Evolutionary conservation across 169 alveolate genomes (phyloP).

Genomic region (Perkinsus chesapeaki): DNA sequence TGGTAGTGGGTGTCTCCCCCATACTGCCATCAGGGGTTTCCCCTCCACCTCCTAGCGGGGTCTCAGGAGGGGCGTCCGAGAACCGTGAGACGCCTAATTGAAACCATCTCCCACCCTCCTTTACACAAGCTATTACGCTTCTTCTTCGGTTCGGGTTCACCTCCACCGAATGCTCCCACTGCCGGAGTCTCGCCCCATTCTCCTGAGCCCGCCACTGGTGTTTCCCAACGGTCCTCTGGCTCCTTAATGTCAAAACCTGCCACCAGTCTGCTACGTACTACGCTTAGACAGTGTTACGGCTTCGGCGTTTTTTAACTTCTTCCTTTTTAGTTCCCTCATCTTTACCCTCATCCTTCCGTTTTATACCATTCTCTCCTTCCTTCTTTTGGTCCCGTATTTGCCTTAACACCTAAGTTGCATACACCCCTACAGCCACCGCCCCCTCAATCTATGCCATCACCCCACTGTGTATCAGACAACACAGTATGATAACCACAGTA

Average conservation of each 20-base stretch:
- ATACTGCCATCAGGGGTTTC: constrained; percentile 27
- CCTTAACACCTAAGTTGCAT: constrained; percentile 1
- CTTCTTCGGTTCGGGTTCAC: not conserved
- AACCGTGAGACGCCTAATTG: constrained; percentile 21
- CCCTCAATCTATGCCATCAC: no score
- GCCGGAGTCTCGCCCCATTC: constrained; percentile 46
- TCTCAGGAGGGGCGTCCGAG: constrained; percentile 41
- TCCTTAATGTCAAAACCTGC: not conserved
- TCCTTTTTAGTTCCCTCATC: constrained; percentile 15
- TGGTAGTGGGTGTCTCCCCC: not conserved
- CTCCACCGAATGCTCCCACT: not conserved
- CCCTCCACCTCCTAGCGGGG: constrained; percentile 18
- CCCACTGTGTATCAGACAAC: no score
- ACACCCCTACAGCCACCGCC: no score
- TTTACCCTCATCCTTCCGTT: constrained; percentile 8
- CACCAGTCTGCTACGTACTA: not conserved
- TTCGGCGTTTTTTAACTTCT: constrained; percentile 26
- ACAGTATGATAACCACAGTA: no score
- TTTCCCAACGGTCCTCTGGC: not conserved
- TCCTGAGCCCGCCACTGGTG: constrained; percentile 37
- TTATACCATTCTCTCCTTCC: constrained; percentile 16
- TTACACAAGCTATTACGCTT: not conserved
- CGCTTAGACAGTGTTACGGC: constrained; percentile 17
- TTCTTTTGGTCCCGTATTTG: constrained; percentile 33
- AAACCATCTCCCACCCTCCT: constrained; percentile 12